Conservation (phyloP, 1,284 basidiomycete species). For the Peniophora sp. region DNA sequence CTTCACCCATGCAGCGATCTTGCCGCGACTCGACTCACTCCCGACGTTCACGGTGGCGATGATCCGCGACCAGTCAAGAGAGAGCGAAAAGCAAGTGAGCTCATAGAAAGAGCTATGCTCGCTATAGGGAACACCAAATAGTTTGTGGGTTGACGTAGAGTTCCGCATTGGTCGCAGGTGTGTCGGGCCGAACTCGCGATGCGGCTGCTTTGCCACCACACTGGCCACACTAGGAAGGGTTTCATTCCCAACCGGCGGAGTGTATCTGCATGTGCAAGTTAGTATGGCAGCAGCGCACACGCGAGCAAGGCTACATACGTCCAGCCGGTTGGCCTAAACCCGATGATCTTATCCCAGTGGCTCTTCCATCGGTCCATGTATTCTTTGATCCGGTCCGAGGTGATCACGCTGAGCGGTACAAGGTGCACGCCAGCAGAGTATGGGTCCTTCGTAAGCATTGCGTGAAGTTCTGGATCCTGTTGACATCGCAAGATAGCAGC, state of each 20-base stretch:
- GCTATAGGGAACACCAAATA: constrained; percentile 91
- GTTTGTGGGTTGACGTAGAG: constrained; percentile 59
- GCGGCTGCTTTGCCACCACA: constrained; percentile 62
- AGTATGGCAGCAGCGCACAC: not conserved
- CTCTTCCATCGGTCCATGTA: constrained; percentile 77
- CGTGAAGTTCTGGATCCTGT: constrained; percentile 75
- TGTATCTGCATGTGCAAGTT: constrained; percentile 41
- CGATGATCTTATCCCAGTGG: constrained; percentile 69
- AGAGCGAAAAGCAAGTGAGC: constrained; percentile 89
- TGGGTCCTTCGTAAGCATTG: constrained; percentile 74
- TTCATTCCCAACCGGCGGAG: constrained; percentile 62
- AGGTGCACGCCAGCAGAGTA: constrained; percentile 78
- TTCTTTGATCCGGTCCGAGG: constrained; percentile 68
- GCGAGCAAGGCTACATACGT: constrained; percentile 43
- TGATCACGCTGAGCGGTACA: constrained; percentile 74
- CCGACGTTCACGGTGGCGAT: constrained; percentile 96
- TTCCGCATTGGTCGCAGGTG: constrained; percentile 68
- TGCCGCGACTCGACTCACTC: constrained; percentile 66
- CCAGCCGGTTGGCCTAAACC: constrained; percentile 93
- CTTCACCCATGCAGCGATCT: constrained; percentile 84
- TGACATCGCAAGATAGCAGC: constrained; percentile 75
- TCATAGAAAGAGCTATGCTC: constrained; percentile 96
- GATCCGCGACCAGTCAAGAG: constrained; percentile 74
- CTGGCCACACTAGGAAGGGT: constrained; percentile 52
- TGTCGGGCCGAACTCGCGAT: constrained; percentile 56